Conservation (phyloP, 352 stramenopile species). For the Pythium monospermum region DNA sequence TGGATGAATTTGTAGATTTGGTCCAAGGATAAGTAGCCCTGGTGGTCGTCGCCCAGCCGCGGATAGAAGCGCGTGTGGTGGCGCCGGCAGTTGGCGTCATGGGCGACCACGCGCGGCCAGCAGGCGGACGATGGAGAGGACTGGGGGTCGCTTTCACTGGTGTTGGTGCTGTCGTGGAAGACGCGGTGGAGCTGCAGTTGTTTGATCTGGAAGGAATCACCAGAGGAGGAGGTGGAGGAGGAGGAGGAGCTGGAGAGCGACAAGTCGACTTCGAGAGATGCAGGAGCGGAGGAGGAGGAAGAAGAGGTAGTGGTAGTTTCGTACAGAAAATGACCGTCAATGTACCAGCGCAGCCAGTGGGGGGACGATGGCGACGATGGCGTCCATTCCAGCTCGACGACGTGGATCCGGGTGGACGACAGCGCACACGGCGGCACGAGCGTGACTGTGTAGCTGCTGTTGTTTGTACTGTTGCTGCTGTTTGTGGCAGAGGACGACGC, state of each 20-base stretch:
- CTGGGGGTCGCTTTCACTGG: neutral
- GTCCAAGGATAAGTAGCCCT: constrained; percentile 53
- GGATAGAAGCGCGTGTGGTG: constrained; percentile 24
- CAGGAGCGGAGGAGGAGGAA: neutral
- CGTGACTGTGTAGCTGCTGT: constrained; percentile 9
- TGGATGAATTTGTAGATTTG: constrained; percentile 62
- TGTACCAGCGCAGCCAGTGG: constrained; percentile 21
- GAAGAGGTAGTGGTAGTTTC: constrained; percentile 8
- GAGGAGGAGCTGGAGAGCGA: too few species aligned
- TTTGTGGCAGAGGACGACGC: too few species aligned
- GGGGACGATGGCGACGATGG: constrained; percentile 5
- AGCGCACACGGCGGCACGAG: constrained; percentile 12
- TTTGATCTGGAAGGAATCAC: constrained; percentile 20
- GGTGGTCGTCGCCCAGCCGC: constrained; percentile 50
- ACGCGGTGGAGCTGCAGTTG: constrained; percentile 18
- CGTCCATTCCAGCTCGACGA: constrained; percentile 19
- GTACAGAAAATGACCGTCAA: constrained; percentile 17
- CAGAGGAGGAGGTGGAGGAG: too few species aligned
- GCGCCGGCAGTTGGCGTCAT: constrained; percentile 16
- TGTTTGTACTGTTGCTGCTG: too few species aligned
- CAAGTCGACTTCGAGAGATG: constrained; percentile 3
- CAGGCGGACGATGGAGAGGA: neutral
- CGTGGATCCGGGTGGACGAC: constrained; percentile 7
- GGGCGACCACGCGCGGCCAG: constrained; percentile 7
- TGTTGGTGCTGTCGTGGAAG: neutral